phyloP scores from a whole-genome alignment of 2,329 filamentous ascomycete genomes.

The Exophiala sideris region DNA sequence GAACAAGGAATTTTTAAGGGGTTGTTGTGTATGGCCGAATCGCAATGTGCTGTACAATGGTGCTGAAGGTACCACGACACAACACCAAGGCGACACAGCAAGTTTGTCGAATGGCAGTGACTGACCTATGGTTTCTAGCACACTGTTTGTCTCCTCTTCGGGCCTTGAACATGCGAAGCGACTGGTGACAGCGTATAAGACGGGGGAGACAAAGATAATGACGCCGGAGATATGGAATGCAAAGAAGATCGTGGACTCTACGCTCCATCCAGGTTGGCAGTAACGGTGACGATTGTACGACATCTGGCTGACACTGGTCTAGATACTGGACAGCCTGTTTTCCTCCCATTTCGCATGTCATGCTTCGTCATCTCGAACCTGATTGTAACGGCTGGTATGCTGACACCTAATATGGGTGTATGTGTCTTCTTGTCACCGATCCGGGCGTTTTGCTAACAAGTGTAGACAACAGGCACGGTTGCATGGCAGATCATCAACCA shows the following conservation, averaged over 20 bases:
- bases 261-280: conserved; percentile 79
- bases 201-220: conserved; percentile 74
- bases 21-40: neutral
- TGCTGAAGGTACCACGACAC: conserved; percentile 20
- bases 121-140: conserved; percentile 54
- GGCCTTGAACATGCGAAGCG: conserved; percentile 84
- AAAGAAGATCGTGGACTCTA: conserved; percentile 97
- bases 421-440: neutral
- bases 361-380: conserved; percentile 91
- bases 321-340: conserved; percentile 91
- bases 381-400: conserved; percentile 93
- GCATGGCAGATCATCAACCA: conserved; percentile 96
- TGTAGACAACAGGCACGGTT: conserved; percentile 71
- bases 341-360: conserved; percentile 97
- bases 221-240: conserved; percentile 88
- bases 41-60: neutral
- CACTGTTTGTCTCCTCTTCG: conserved; percentile 71
- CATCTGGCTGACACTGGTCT: conserved; percentile 2
- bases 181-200: conserved; percentile 80
- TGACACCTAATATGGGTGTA: conserved; percentile 60
- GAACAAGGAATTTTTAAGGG: conserved; percentile 1
- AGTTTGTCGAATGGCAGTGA: neutral
- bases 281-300: neutral
- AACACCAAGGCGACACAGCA: neutral
- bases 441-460: conserved; percentile 1